Base-by-base conservation (phyloP, 805 yeast genomes). In the Candida vaughaniae region DNA sequence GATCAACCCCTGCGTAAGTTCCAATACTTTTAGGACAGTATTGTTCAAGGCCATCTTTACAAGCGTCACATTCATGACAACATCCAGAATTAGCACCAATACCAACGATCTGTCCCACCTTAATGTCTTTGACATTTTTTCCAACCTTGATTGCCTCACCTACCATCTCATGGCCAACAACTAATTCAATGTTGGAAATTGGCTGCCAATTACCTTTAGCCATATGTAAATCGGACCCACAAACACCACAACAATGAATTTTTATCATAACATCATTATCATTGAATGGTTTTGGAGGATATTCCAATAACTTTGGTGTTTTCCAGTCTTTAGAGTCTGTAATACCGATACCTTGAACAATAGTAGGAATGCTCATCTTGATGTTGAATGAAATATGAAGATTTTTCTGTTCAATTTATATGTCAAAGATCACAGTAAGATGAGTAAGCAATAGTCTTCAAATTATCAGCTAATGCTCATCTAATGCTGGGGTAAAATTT, bases 101-200 rank as follows among this genome's bases (percentile, higher is more conserved):
- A 34, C 93, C 95, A 17, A 83, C 93, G 45, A 86, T 69, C 46
- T 86, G 82, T 36, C 95, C 95, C 17, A 81, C 54, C 53, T 69
- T 74, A 64, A 62, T 71, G 31, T 45, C 66, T 6, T 58, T 55
- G 44, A 85, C 78, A 29, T 72, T 64, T 8, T 69, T 47, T 35
- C 93, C 95, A 29, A 82, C 66, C 22, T 66, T 69, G n/a, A 77
- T 66, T 23, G 81, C 83, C 19, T 56, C 64, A 36, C 87, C 88
- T 31, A 80, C 62, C 43, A 81, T 71, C 58, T 82, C 87, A 58
- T 82, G 87, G 17, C 87, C 88, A 7, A 64, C 69, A 34, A 72
- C 67, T 20, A 70, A 62, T 35, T 64, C 62, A 18, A 65, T 62
- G 39, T 62, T 36, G 3, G 7, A 14, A 17, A 31, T 37, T 6